Evolutionary conservation across 2,329 filamentous ascomycete species (phyloP).

Genomic region (Tolypocladium inflatum): DNA sequence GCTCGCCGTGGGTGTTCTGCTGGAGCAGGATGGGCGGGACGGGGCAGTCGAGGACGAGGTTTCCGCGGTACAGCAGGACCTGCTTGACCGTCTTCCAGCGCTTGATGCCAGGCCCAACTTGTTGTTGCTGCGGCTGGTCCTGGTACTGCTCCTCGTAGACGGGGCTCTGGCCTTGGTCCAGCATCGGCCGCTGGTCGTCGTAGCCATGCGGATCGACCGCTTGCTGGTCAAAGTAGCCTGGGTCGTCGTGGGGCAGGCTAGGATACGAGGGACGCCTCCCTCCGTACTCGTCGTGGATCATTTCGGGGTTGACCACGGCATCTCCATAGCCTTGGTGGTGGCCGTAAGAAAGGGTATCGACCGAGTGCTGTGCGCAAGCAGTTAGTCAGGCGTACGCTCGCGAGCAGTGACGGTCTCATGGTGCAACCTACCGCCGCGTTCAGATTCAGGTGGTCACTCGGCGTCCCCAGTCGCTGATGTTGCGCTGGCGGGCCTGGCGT

Average conservation of each 20-base stretch:
- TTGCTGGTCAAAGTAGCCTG: constrained; percentile 42
- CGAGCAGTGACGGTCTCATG: background rate
- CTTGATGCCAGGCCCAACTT: constrained; percentile 45
- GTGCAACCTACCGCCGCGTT: constrained; percentile 67
- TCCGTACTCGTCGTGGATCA: constrained; percentile 57
- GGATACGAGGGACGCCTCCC: constrained; percentile 27
- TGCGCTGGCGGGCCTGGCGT: constrained; percentile 14
- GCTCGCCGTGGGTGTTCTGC: constrained; percentile 82
- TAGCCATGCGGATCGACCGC: constrained; percentile 42
- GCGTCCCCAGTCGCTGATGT: constrained; percentile 38
- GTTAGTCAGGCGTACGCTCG: background rate
- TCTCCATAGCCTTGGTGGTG: constrained; percentile 45
- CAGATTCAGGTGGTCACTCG: constrained; percentile 68
- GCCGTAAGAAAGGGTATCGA: constrained; percentile 38
- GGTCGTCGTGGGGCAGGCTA: constrained; percentile 60
- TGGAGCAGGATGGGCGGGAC: constrained; percentile 82
- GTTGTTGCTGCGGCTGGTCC: constrained; percentile 27
- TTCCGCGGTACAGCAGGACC: constrained; percentile 93
- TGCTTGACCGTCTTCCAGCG: constrained; percentile 99
- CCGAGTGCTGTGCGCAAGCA: constrained; percentile 33
- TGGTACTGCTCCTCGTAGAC: constrained; percentile 31
- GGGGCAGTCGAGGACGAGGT: constrained; percentile 92
- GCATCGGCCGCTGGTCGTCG: constrained; percentile 68
- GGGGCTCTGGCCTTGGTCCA: constrained; percentile 47
- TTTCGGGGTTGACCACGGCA: constrained; percentile 73